phyloP scores from a whole-genome alignment of 352 stramenopile species.

The Blastocystis sp. region DNA sequence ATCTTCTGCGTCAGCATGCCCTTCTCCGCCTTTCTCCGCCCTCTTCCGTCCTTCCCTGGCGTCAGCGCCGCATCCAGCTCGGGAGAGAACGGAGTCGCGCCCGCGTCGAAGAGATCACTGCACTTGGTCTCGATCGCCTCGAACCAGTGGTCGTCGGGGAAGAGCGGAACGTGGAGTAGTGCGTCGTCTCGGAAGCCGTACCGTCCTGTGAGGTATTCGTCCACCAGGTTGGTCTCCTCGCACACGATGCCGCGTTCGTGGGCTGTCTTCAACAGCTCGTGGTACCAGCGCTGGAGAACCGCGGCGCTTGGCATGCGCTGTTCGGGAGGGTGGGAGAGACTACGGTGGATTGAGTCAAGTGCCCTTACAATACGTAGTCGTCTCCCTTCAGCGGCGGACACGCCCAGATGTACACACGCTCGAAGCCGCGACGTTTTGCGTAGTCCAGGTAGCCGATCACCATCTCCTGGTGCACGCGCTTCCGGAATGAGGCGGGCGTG shows the following conservation, averaged over 20 bases:
- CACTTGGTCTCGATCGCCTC: conserved; percentile 80
- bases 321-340: conserved; percentile 90
- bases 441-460: conserved; percentile 97
- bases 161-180: conserved; percentile 76
- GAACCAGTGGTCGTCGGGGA: conserved; percentile 81
- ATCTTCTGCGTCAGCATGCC: not conserved
- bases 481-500: conserved; percentile 91
- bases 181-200: conserved; percentile 84
- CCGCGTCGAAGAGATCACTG: conserved; percentile 75
- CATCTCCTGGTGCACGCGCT: conserved; percentile 98
- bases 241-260: conserved; percentile 87
- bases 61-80: not conserved
- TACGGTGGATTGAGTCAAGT: not conserved
- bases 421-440: conserved; percentile 92
- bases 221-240: conserved; percentile 92
- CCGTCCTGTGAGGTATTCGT: conserved; percentile 89
- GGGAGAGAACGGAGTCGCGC: not conserved
- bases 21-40: not conserved
- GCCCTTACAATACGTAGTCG: conserved; percentile 98
- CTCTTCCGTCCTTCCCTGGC: not conserved
- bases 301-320: conserved; percentile 98
- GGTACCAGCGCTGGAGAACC: conserved; percentile 93
- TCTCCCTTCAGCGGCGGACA: conserved; percentile 98
- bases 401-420: conserved; percentile 97
- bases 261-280: conserved; percentile 86